Conservation (phyloP, 208 protist genomes). For the Borovskyia barvae region DNA sequence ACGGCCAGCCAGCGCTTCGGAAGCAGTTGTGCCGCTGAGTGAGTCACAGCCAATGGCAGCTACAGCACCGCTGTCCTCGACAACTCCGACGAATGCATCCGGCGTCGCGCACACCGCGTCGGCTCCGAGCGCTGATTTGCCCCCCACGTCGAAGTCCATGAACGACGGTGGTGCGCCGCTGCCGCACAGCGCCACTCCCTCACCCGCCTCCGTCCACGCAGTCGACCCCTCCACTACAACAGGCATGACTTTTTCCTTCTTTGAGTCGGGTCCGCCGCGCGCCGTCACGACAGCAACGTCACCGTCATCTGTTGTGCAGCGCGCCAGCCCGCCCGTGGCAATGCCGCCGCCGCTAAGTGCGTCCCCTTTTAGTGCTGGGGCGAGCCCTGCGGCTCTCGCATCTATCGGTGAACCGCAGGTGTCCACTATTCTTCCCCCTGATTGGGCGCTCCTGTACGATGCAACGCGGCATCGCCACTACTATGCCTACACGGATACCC, state of each 20-base stretch:
- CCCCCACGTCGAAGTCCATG: no score
- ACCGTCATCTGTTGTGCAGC: conserved; percentile 7
- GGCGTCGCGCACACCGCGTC: no score
- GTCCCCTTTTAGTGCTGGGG: neutral
- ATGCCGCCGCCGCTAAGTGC: conserved; percentile 13
- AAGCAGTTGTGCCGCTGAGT: neutral
- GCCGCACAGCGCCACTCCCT: neutral
- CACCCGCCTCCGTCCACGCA: no score
- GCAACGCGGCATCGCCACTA: conserved; percentile 46
- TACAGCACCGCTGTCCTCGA: neutral
- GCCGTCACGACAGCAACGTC: conserved; percentile 20
- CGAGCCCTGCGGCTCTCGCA: no score
- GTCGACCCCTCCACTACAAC: no score
- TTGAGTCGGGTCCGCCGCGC: conserved; percentile 12
- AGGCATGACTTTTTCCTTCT: no score
- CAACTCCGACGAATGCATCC: no score
- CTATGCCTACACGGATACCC: conserved; percentile 51
- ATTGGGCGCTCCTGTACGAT: conserved; percentile 64
- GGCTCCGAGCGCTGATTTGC: no score
- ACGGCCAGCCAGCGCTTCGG: no score
- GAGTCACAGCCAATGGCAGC: neutral
- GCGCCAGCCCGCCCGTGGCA: conserved; percentile 13
- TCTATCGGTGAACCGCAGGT: conserved; percentile 37
- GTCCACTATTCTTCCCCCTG: conserved; percentile 46
- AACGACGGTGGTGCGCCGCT: neutral